phyloP scores from a whole-genome alignment of 345 rosid genomes.

The Orychophragmus violaceus region DNA sequence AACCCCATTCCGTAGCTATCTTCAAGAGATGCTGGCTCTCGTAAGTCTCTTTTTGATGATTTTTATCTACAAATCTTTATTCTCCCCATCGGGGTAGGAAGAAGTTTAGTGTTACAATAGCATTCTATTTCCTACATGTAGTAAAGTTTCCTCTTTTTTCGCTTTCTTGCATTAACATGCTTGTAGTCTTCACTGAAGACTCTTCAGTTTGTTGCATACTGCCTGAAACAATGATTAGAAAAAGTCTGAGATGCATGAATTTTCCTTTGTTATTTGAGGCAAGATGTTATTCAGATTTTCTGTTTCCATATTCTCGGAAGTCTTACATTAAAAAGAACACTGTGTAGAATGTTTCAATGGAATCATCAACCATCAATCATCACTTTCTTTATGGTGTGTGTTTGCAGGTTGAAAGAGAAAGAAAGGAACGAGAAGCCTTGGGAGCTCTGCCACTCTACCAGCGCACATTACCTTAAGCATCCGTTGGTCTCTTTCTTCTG shows the following conservation, averaged over 20 bases:
- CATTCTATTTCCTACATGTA: background rate
- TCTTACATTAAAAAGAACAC: background rate
- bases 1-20: conserved; percentile 87
- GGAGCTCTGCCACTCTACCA: conserved; percentile 92
- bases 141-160: background rate
- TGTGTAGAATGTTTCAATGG: background rate
- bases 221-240: background rate
- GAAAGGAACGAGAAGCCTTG: conserved; percentile 76
- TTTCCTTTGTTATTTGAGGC: background rate
- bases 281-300: background rate
- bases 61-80: background rate
- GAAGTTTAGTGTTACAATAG: background rate
- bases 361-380: background rate
- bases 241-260: background rate
- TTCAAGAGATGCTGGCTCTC: conserved; percentile 80
- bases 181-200: no score
- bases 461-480: conserved; percentile 67
- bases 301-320: background rate
- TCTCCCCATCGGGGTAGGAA: background rate
- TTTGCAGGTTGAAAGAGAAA: conserved; percentile 79
- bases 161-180: background rate
- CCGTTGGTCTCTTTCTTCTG: background rate
- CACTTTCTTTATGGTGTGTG: background rate
- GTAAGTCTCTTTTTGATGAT: conserved; percentile 47
- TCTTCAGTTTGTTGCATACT: background rate